Conservation (phyloP, 441 rosid genomes). For the Theobroma grandiflorum region DNA sequence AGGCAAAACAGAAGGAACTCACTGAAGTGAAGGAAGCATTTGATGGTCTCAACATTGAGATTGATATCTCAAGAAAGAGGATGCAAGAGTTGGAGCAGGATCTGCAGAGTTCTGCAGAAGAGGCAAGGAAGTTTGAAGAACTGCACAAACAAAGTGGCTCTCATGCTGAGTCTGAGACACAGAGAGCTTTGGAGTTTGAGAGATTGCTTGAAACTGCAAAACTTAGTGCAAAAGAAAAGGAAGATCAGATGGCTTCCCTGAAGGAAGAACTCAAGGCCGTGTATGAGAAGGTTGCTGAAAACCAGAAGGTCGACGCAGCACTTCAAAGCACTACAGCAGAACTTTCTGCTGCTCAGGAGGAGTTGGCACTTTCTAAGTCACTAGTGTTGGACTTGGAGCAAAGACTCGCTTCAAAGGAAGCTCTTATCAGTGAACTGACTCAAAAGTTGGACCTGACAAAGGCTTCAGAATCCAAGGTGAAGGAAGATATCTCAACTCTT, state of each 20-base stretch:
- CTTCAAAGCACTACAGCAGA: slow-evolving; percentile 65
- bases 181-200: slow-evolving; percentile 79
- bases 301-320: slow-evolving; percentile 72
- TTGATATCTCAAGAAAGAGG: slow-evolving; percentile 71
- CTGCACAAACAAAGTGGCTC: slow-evolving; percentile 81
- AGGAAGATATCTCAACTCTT: slow-evolving; percentile 61
- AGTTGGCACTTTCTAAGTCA: slow-evolving; percentile 65
- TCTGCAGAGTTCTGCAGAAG: slow-evolving; percentile 60
- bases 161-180: slow-evolving; percentile 80
- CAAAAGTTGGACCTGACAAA: slow-evolving; percentile 67
- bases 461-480: slow-evolving; percentile 71
- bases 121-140: slow-evolving; percentile 81
- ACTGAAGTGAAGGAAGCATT: slow-evolving; percentile 79
- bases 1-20: slow-evolving; percentile 78
- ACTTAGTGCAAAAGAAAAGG: slow-evolving; percentile 64
- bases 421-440: slow-evolving; percentile 57
- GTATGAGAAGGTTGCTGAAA: slow-evolving; percentile 69
- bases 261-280: slow-evolving; percentile 80
- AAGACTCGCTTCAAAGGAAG: slow-evolving; percentile 71
- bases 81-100: slow-evolving; percentile 72
- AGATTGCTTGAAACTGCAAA: slow-evolving; percentile 73
- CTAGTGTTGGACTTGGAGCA: slow-evolving; percentile 64
- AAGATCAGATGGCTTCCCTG: slow-evolving; percentile 60
- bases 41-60: slow-evolving; percentile 67
- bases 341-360: slow-evolving; percentile 75